Evolutionary conservation across 2,329 filamentous ascomycete species (phyloP).

Genomic region (Diaporthe humulicola): DNA sequence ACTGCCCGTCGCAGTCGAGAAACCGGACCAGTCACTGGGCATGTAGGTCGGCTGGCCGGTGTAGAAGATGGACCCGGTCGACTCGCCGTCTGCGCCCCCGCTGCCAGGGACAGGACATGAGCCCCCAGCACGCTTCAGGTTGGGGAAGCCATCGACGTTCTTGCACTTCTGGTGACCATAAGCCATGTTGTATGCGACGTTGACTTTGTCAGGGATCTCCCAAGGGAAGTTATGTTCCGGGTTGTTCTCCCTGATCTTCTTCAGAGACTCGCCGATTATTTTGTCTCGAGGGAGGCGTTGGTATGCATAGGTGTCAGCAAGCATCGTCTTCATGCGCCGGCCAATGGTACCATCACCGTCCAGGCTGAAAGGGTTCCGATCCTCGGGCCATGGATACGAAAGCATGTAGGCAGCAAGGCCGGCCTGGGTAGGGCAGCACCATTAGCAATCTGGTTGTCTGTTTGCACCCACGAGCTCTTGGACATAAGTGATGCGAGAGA

Average conservation of each 20-base stretch:
- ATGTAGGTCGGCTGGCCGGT: conserved; percentile 21
- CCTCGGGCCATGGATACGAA: conserved; percentile 16
- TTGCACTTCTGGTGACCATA: conserved; percentile 33
- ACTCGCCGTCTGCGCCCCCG: conserved; percentile 6
- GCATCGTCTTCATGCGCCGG: conserved; percentile 26
- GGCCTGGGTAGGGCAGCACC: not conserved
- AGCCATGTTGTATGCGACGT: conserved; percentile 35
- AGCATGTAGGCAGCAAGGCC: conserved; percentile 33
- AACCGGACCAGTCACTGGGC: conserved; percentile 15
- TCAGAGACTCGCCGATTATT: not conserved
- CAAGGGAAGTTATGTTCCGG: not conserved
- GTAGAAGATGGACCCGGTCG: conserved; percentile 18
- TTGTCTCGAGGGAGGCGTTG: conserved; percentile 24
- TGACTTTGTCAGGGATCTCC: not conserved
- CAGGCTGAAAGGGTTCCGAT: conserved; percentile 4
- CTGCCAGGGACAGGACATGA: conserved; percentile 18
- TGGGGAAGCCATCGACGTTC: conserved; percentile 26
- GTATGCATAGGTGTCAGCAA: conserved; percentile 27
- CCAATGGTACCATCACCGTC: not conserved
- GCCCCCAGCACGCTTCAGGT: conserved; percentile 18
- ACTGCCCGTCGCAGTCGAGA: conserved; percentile 16
- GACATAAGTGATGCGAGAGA: not conserved
- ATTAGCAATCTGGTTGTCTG: not conserved
- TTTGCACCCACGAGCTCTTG: not conserved
- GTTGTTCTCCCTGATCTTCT: not conserved